phyloP scores from a whole-genome alignment of 23 red algal genomes.

The Gracilaria caudata region DNA sequence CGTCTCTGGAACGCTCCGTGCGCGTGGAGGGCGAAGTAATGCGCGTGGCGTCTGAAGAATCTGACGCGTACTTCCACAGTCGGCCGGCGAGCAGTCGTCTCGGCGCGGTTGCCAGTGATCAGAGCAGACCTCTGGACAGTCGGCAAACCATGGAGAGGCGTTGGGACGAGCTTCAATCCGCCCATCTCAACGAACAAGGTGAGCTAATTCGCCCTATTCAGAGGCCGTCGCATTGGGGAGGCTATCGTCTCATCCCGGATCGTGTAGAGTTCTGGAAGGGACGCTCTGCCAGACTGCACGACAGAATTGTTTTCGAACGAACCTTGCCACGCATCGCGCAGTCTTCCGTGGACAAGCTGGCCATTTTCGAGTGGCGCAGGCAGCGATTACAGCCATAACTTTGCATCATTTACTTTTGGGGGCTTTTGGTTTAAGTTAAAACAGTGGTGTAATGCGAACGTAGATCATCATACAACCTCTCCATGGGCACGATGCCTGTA shows the following conservation, averaged over 20 bases:
- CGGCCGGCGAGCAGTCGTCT: slow-evolving; percentile 71
- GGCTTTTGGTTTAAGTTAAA: neutral
- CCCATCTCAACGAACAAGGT: slow-evolving; percentile 53
- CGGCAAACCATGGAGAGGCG: slow-evolving; percentile 59
- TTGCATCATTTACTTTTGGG: neutral
- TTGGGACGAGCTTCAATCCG: slow-evolving; percentile 35
- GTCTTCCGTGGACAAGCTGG: neutral
- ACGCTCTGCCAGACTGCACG: slow-evolving; percentile 78
- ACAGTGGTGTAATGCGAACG: slow-evolving; percentile 3
- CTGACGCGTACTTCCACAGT: slow-evolving; percentile 80
- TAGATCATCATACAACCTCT: neutral
- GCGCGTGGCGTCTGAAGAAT: slow-evolving; percentile 56
- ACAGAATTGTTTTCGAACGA: slow-evolving; percentile 75
- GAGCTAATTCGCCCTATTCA: slow-evolving; percentile 34
- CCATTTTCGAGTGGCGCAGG: neutral
- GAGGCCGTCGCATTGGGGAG: slow-evolving; percentile 87
- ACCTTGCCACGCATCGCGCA: neutral
- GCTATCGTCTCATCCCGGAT: slow-evolving; percentile 68
- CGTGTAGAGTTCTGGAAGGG: slow-evolving; percentile 98
- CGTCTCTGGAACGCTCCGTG: slow-evolving; percentile 88
- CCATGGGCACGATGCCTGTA: neutral
- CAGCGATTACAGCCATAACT: slow-evolving; percentile 58
- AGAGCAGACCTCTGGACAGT: slow-evolving; percentile 52
- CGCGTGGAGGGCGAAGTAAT: slow-evolving; percentile 82
- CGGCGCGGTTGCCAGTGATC: slow-evolving; percentile 77